These are phyloP conservation scores for Haplosporangium sp. DNA, from an alignment of 371 early-diverging fungal genomes.

Conservation along the genomic window DNA sequence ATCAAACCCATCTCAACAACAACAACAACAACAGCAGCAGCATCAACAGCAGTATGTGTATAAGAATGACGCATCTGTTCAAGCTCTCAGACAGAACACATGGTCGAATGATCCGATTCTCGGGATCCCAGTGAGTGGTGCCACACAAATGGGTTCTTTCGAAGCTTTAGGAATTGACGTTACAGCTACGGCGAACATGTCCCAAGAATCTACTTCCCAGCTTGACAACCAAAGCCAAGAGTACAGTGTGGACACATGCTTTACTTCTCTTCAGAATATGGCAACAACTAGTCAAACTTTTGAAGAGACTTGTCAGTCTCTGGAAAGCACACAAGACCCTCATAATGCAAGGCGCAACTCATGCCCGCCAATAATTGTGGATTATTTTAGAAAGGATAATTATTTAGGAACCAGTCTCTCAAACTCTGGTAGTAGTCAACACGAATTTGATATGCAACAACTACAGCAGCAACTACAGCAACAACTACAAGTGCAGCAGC, in stretches of 20 bases:
- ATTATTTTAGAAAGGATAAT: constrained; percentile 12
- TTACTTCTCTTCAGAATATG: neutral
- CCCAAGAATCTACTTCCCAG: neutral
- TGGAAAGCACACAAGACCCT: neutral
- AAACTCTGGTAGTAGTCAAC: neutral
- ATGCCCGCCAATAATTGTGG: constrained; percentile 33
- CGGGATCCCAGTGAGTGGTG: neutral
- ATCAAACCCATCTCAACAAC: neutral
- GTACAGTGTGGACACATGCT: neutral
- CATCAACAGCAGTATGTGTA: neutral
- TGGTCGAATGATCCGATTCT: constrained; percentile 2
- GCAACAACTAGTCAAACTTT: neutral
- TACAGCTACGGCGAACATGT: neutral
- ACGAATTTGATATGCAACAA: constrained; percentile 12
- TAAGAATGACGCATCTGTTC: neutral
- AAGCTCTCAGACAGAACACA: neutral
- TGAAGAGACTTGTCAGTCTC: neutral
- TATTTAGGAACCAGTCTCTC: neutral
- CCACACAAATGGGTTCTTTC: neutral
- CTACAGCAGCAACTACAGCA: constrained; percentile 22
- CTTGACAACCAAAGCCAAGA: neutral
- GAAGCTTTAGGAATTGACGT: neutral
- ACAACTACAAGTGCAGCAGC: constrained; percentile 12
- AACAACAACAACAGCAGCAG: neutral
- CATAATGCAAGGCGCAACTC: constrained; percentile 32